Base-by-base conservation (phyloP, 805 yeast species). In the Maudiozyma turicensis region DNA sequence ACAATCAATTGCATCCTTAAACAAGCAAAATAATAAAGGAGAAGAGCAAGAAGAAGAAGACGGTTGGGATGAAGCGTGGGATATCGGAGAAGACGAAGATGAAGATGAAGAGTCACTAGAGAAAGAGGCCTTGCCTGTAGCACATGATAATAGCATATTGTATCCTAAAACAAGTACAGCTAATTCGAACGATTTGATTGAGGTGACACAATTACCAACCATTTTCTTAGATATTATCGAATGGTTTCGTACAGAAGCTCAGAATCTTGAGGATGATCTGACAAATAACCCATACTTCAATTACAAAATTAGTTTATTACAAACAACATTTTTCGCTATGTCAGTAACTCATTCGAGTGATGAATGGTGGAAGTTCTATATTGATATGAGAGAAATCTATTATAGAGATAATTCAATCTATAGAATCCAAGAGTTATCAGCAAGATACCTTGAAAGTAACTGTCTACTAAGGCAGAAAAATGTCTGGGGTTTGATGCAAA, bases 361-460 rank as follows among this genome's bases (percentile, higher is more conserved):
- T 5, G 54, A 64, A 13, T 64, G 68, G 68, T 55, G 56, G 50
- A 65, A 60, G 43, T 50, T 63, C 9, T 59, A 52, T 44, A 53
- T 55, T 32, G 66, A 65, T 49, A 47, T 60, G 48, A 52, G 52
- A 41, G 52, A 57, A 15, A 44, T 60, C 3, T 41, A 35, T 6
- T 11, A 47, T 9, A 13, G 20, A 8, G 45, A 52, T 29, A 30
- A 45, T 6, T 43, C 49, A 1, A 38, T 57, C 5, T 47, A 43
- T 7, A 58, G 61, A 38, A 38, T 64, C 7, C 46, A 54, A 11
- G 66, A 64, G 43, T 48, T 63, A 33, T 48, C 55, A 15, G n/a
- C 43, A n/a, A 54, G 58, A 15, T 52, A 47, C 31, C 45, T 64
- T 32, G 54, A 57, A 8, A 53, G 50, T 31, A 50, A 57, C 28